Evolutionary conservation across 192 early-diverging fungal species (phyloP), one percentile per base, ranked within the genome.

Genomic region (Phycomyces blakesleeanus): DNA sequence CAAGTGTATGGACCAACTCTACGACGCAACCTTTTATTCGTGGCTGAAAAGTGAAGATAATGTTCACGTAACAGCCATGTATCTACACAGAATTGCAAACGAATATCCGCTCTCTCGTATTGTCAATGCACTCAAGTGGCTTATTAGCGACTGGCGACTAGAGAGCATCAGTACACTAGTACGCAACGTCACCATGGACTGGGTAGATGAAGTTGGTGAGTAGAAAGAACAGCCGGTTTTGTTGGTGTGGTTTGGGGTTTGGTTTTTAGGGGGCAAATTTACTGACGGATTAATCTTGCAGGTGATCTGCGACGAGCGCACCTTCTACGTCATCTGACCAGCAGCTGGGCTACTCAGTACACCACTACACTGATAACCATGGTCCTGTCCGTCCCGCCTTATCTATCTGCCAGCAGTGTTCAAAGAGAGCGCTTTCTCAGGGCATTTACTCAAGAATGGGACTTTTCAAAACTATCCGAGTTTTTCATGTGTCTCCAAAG

Each of bases 1-100:
- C 41, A 78, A 83, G 59, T 82, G 80, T 57, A 90, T 90, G 88
- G 88, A 90, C 69, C 78, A 81, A 61, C 83, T 86, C 2, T 90
- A 90, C 55, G 88, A 88, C 50, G 86, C 88, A 50, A 84, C 87
- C 9, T 90, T 90, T 73, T 84, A 85, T 73, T 78, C 83, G 44
- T 90, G 88, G 88, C 77, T 90, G 1, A 83, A 85, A 63, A 83
- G 78, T 41, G 88, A 90, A 70, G 88, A 87, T 52, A 90, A 90
- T 67, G 85, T 90, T 11, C 78, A 83, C 20, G 84, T 85, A 9
- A 88, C 85, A 7, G 80, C 86, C 2, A 81, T 80, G 49, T 88
- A 88, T 57, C 69, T 90, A 25, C 85, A 87, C 64, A 83, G 88
- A 57, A 88, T 90, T 52, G 85, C 88, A 26, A 85, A 87, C 61